Evolutionary conservation across 225 moss, liverwort and hornwort genomes (phyloP), one percentile per base, ranked within the genome.

Genomic region (Takakia lepidozioides): DNA sequence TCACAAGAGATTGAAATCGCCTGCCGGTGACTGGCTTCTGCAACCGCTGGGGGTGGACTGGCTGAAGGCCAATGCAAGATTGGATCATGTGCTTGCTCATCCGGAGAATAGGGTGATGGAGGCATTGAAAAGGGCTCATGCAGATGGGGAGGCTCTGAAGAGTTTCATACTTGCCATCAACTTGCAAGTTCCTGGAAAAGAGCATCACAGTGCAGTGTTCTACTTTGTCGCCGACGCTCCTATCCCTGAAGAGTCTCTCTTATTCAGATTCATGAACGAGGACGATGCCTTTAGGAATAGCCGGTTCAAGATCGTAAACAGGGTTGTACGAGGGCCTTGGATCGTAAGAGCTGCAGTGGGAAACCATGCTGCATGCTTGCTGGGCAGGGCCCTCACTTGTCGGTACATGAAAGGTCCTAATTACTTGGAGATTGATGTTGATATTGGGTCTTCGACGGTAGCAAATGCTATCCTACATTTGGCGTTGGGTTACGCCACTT

Each of bases 281-380:
- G 92, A 88, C 44, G 92, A 93, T 27, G 70, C 80, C 2, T 93
- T 93, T 43, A 83, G 88, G 30, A 93, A 93, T 43, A 71, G 60
- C 42, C 71, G 88, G 37, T 78, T 93, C 29, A 93, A 93, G 56
- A 26, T 93, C 23, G 74, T 93, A 38, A 85, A 88, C 14, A 71
- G 80, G 36, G 72, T 93, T n/a, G 92, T 85, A 4, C 74, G 75
- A 37, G 92, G 92, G 13, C 92, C 92, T 0, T 93, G 92, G 92
- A 83, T 93, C 27, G 88, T 93, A 29, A 71, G 57, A 36, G 27
- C 85, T 1, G 77, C 85, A 2, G 73, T 69, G 0, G 88, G 92
- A 2, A 85, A 93, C 48, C 92, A 93, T 45, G 60, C 77, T 1
- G 88, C 88, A 2, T 93, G 92, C 26, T 57, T 93, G 57, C 48